Conservation (phyloP, 1,284 basidiomycete species). For the Trichosporon sp. region DNA sequence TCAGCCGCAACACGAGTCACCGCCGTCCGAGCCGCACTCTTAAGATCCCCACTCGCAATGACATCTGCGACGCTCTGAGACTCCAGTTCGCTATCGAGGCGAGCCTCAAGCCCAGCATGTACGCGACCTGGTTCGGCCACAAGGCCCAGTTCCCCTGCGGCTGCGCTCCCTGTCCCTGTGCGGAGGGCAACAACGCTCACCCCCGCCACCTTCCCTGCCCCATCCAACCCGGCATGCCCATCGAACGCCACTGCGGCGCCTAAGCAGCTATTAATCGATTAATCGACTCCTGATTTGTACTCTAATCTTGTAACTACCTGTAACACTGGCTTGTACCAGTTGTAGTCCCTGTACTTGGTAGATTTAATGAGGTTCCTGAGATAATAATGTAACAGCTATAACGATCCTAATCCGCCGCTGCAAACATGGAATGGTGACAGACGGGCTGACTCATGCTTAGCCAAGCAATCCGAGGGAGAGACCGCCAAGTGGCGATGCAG, state of each 20-base stretch:
- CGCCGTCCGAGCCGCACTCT: background rate
- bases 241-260: slow-evolving; percentile 1
- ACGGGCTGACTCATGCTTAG: background rate
- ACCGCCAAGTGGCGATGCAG: slow-evolving; percentile 3
- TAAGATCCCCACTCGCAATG: background rate
- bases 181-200: slow-evolving; percentile 9
- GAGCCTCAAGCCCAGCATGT: slow-evolving; percentile 3
- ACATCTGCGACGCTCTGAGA: background rate
- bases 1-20: background rate
- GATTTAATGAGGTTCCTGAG: background rate
- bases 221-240: background rate
- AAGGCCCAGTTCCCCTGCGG: slow-evolving; percentile 1
- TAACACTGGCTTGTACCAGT: background rate
- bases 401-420: too few species aligned
- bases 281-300: background rate
- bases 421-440: background rate
- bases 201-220: slow-evolving; percentile 15
- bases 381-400: background rate
- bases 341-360: background rate
- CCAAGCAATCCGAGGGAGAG: background rate
- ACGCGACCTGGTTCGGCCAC: slow-evolving; percentile 9
- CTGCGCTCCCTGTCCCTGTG: background rate
- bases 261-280: background rate
- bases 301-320: background rate
- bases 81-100: slow-evolving; percentile 13